phyloP scores from a whole-genome alignment of 768 basidiomycete species.

The Trametes sanguinea region DNA sequence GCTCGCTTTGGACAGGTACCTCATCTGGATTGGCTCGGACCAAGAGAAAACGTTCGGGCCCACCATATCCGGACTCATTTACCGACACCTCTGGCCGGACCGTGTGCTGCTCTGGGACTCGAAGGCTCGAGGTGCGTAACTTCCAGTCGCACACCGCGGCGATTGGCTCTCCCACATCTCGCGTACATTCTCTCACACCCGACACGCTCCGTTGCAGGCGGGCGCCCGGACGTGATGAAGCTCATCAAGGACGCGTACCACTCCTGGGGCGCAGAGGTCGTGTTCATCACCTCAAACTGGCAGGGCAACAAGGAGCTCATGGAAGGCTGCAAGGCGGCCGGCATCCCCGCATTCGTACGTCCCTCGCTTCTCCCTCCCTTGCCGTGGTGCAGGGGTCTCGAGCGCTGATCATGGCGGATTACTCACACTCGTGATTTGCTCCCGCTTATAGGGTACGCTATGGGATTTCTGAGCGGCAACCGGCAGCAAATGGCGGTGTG shows the following conservation, averaged over 20 bases:
- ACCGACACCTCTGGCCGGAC: constrained; percentile 40
- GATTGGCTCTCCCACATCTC: neutral
- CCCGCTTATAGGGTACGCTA: constrained; percentile 34
- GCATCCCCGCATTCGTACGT: constrained; percentile 42
- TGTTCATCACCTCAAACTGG: constrained; percentile 47
- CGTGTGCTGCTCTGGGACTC: constrained; percentile 45
- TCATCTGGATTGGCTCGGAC: constrained; percentile 48
- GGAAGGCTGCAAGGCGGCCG: constrained; percentile 39
- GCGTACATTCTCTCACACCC: neutral
- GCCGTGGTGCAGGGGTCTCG: constrained; percentile 2
- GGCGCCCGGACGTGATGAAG: constrained; percentile 42
- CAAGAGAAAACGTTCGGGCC: constrained; percentile 48
- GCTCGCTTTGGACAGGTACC: constrained; percentile 31
- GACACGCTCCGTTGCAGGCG: constrained; percentile 25
- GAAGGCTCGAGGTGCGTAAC: constrained; percentile 37
- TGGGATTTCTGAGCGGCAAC: constrained; percentile 38
- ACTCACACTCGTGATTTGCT: constrained; percentile 5
- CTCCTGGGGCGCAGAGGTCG: constrained; percentile 42
- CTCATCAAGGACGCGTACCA: constrained; percentile 40
- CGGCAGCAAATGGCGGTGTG: constrained; percentile 3
- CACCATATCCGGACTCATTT: constrained; percentile 43
- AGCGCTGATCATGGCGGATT: neutral
- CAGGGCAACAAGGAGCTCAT: constrained; percentile 45
- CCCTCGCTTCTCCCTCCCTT: neutral
- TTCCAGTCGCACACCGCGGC: neutral